A percentile compares a stretch with the other conserved stretches of the same genome.
Conservation (phyloP, 805 yeast genomes). For the Candida rishiriensis region DNA sequence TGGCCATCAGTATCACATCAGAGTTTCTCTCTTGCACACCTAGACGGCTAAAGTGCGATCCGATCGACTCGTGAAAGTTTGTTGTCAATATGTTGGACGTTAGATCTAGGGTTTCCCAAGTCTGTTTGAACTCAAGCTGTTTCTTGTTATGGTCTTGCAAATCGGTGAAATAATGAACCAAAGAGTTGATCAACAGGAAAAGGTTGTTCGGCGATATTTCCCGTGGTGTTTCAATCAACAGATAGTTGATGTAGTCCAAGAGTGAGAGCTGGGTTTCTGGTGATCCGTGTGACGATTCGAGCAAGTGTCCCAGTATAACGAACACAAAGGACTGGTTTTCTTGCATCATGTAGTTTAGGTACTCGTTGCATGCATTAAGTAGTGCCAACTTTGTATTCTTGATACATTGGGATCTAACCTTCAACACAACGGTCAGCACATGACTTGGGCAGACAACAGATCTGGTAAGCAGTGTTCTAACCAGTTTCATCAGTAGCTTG, state of each 20-base stretch:
- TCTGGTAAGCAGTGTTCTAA: conserved; percentile 1
- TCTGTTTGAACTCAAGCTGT: not conserved
- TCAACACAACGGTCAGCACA: conserved; percentile 2
- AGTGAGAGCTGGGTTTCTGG: conserved; percentile 5
- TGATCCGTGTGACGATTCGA: conserved; percentile 3
- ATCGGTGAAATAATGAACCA: conserved; percentile 8
- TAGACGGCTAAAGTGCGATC: conserved; percentile 6
- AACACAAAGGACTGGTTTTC: conserved; percentile 8
- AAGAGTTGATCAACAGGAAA: conserved; percentile 14
- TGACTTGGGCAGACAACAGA: conserved; percentile 4
- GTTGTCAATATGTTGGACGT: conserved; percentile 19
- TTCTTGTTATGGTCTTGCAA: conserved; percentile 6
- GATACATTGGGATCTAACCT: conserved; percentile 4
- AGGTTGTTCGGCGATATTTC: conserved; percentile 9
- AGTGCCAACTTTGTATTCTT: conserved; percentile 2
- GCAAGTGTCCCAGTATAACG: conserved; percentile 11
- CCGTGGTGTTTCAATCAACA: conserved; percentile 15
- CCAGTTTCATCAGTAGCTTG: conserved; percentile 4
- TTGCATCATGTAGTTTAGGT: conserved; percentile 9
- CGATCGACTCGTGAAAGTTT: conserved; percentile 13
- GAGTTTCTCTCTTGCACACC: conserved; percentile 5
- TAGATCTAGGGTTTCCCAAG: conserved; percentile 19
- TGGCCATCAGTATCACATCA: conserved; percentile 7
- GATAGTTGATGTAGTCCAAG: conserved; percentile 21
- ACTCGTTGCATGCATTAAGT: conserved; percentile 10